Evolutionary conservation across 2,329 filamentous ascomycete genomes (phyloP).

Genomic region (Claviceps monticola): DNA sequence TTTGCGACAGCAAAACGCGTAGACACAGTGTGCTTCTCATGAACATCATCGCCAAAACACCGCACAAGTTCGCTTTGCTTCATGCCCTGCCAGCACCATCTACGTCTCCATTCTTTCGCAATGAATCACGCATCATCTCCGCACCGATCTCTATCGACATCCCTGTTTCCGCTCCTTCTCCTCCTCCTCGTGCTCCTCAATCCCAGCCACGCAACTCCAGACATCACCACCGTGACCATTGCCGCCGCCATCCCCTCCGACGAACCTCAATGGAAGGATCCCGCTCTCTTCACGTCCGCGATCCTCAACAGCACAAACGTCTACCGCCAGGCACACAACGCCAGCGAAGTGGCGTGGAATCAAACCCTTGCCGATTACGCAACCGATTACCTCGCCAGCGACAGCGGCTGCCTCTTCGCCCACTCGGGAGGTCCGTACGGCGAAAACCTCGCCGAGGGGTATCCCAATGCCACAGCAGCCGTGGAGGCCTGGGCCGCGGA

Average conservation of each 20-base stretch:
- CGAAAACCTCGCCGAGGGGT: conserved; percentile 5
- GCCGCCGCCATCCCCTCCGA: conserved; percentile 1
- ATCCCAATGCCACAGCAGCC: background rate
- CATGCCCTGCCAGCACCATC: background rate
- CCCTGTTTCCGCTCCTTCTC: background rate
- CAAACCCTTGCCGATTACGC: conserved; percentile 44
- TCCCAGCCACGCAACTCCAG: background rate
- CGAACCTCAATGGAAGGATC: conserved; percentile 2
- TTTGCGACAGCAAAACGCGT: too few species aligned
- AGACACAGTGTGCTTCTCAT: too few species aligned
- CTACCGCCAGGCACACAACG: conserved; percentile 51
- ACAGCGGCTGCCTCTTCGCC: conserved; percentile 30
- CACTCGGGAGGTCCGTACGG: conserved; percentile 46
- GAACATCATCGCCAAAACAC: too few species aligned
- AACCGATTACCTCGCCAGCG: conserved; percentile 27
- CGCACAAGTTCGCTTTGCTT: too few species aligned
- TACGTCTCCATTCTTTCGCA: background rate
- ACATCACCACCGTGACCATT: conserved; percentile 1
- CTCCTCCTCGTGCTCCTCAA: background rate
- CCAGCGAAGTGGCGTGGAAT: conserved; percentile 49
- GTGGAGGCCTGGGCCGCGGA: conserved; percentile 9
- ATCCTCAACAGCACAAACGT: conserved; percentile 53
- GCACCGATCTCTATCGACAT: background rate
- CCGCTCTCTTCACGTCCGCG: conserved; percentile 30
- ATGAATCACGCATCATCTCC: background rate